Conservation (phyloP, 345 rosid genomes). For the Eucalyptus albens region DNA sequence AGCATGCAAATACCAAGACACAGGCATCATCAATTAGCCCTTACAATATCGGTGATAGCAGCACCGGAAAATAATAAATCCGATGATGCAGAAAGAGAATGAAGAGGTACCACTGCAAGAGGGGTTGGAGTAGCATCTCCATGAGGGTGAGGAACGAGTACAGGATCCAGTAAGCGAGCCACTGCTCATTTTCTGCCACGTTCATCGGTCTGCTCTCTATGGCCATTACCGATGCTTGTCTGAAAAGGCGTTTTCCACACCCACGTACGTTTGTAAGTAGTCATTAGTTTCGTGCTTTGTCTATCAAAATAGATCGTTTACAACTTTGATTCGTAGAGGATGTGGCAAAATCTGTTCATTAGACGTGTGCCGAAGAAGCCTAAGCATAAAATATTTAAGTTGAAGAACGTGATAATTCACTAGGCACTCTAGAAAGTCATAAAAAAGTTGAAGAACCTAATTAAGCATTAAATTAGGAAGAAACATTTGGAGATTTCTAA, state of each 20-base stretch:
- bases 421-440: neutral
- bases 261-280: neutral
- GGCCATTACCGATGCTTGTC: slow-evolving; percentile 72
- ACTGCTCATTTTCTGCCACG: slow-evolving; percentile 57
- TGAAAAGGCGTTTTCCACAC: neutral
- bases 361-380: neutral
- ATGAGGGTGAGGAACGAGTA: slow-evolving; percentile 68
- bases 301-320: neutral
- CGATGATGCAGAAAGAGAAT: neutral
- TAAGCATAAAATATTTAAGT: neutral
- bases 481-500: neutral
- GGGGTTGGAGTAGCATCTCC: slow-evolving; percentile 61
- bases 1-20: neutral
- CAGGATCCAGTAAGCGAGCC: slow-evolving; percentile 94
- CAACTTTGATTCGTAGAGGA: neutral
- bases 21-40: neutral
- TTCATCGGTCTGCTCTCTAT: slow-evolving; percentile 53
- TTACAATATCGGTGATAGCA: neutral
- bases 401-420: neutral
- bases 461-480: neutral
- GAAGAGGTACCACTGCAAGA: slow-evolving; percentile 42
- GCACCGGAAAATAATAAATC: neutral
- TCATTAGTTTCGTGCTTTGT: neutral
- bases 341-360: neutral
- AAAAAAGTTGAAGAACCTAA: neutral